A percentile compares a stretch with the other conserved stretches of the same genome.
These are phyloP conservation scores for Solanum ossicruentum DNA, from an alignment of 257 asterid genomes.

Conservation along the genomic window DNA sequence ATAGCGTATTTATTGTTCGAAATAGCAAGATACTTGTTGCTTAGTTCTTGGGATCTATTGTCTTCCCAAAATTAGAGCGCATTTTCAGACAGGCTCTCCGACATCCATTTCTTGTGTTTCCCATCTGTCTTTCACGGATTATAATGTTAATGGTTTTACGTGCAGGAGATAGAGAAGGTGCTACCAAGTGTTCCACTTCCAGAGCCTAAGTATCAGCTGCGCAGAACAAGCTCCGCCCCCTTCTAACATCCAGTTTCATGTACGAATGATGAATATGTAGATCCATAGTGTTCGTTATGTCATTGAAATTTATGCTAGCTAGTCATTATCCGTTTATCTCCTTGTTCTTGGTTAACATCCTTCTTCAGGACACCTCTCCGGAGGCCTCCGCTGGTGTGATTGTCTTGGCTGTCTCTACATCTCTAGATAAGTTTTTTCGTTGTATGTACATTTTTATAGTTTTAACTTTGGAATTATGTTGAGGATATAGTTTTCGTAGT, in stretches of 20 bases:
- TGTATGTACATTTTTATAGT: conserved; percentile 19
- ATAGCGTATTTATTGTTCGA: neutral
- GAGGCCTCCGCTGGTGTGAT: neutral
- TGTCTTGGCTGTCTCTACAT: neutral
- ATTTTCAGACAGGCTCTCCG: neutral
- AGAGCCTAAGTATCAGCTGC: conserved; percentile 36
- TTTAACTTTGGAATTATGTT: conserved; percentile 1
- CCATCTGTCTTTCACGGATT: neutral
- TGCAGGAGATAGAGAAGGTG: conserved; percentile 28
- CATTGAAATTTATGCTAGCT: neutral
- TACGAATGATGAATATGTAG: conserved; percentile 2
- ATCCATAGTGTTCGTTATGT: neutral
- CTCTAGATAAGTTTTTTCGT: neutral
- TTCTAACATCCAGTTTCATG: conserved; percentile 11
- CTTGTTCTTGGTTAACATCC: neutral
- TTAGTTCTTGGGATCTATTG: neutral
- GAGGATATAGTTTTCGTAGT: neutral
- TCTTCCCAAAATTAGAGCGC: neutral
- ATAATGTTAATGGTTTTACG: neutral
- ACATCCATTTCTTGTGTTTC: neutral
- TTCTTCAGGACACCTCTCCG: neutral
- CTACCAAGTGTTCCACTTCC: conserved; percentile 20
- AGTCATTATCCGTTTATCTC: neutral
- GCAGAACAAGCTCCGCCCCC: conserved; percentile 31
- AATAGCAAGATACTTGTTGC: neutral